These are phyloP conservation scores for Cardiospermum halicacabum DNA, from an alignment of 345 rosid genomes.

Conservation along the genomic window DNA sequence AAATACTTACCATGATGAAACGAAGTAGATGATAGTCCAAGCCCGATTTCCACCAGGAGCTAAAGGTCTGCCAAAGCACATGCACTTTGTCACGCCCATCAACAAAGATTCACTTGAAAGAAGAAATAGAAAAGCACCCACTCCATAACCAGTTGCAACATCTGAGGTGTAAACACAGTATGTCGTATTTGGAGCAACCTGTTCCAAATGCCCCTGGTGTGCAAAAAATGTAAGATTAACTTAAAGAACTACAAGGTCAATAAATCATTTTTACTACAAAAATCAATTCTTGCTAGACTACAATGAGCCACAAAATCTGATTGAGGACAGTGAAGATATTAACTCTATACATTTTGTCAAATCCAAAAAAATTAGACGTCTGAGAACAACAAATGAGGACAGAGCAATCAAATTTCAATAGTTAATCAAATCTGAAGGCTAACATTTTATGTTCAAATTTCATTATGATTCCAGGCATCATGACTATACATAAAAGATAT, in stretches of 20 bases:
- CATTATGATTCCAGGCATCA: background rate
- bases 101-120: constrained; percentile 79
- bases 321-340: background rate
- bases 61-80: constrained; percentile 93
- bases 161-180: constrained; percentile 83
- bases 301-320: background rate
- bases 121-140: constrained; percentile 88
- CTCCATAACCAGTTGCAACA: constrained; percentile 95
- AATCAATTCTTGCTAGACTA: background rate
- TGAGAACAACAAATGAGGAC: background rate
- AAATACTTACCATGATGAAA: constrained; percentile 71
- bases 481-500: background rate
- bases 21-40: constrained; percentile 89
- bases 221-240: constrained; percentile 8
- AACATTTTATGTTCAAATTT: background rate
- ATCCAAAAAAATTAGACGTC: background rate
- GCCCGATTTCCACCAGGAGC: constrained; percentile 80
- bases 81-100: constrained; percentile 92
- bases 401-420: background rate
- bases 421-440: background rate
- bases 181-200: constrained; percentile 38
- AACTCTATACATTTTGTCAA: background rate
- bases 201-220: constrained; percentile 50
- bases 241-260: background rate
- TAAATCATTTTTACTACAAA: background rate